These are phyloP conservation scores for Coemansia sp. DNA, from an alignment of 192 early-diverging fungal genomes.

Conservation along the genomic window DNA sequence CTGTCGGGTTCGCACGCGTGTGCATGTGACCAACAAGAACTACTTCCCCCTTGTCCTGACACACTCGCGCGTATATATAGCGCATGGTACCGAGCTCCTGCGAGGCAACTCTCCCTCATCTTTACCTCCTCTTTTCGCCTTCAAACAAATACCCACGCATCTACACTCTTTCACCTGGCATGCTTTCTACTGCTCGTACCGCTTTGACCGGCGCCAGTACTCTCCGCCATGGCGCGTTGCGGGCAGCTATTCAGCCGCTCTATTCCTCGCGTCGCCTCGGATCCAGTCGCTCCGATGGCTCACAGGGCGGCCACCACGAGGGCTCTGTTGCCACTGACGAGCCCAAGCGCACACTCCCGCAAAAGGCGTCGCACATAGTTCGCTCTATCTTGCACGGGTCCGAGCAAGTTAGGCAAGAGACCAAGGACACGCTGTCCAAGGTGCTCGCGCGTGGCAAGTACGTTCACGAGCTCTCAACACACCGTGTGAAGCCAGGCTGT, in stretches of 20 bases:
- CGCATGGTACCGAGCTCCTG: background rate
- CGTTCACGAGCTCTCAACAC: slow-evolving; percentile 83
- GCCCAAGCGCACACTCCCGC: slow-evolving; percentile 46
- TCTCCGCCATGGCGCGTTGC: background rate
- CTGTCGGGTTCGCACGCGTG: slow-evolving; percentile 2
- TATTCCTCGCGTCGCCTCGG: background rate
- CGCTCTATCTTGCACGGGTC: slow-evolving; percentile 72
- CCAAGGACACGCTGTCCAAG: slow-evolving; percentile 68
- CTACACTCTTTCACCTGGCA: background rate
- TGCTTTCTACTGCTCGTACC: background rate
- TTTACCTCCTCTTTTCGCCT: background rate
- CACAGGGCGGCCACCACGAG: background rate
- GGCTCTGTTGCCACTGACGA: slow-evolving; percentile 21
- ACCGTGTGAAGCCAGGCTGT: slow-evolving; percentile 81
- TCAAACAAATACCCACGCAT: background rate
- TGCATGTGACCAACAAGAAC: slow-evolving; percentile 18
- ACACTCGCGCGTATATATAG: background rate
- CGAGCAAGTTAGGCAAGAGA: slow-evolving; percentile 61
- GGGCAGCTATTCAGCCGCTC: background rate
- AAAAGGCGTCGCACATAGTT: slow-evolving; percentile 59
- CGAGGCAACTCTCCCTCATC: background rate
- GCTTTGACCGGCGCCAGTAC: background rate
- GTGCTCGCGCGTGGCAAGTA: slow-evolving; percentile 82
- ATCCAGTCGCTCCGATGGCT: background rate
- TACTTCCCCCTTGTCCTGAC: background rate